Base-by-base conservation (phyloP, 306 rosid genomes). In the peach (Prunus persica) region DNA sequence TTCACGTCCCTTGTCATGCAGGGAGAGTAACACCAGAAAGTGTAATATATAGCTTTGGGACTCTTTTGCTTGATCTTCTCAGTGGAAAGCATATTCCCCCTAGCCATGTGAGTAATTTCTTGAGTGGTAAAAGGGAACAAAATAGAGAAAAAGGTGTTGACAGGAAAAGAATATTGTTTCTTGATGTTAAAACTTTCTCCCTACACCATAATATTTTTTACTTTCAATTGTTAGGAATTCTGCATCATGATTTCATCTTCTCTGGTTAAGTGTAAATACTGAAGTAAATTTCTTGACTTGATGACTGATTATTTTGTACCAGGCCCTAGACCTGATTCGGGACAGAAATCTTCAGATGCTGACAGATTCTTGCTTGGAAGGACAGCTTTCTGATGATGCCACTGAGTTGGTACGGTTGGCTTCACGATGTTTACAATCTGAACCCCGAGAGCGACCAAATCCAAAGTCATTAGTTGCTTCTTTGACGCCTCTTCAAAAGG, bases 61-160 rank as follows among this genome's bases (percentile, higher is more conserved):
- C 95, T 80, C 96, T 92, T 81, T 71, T 92, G 84, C 93, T 92
- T 51, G 97, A 92, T 79, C 93, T 92, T 81, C 89, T 92, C 61
- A 92, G 97, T 69, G 90, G 93, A 81, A 92, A 92, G 80, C 97
- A 89, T 79, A 89, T 88, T 25, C 97, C 97, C 13, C 97, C 97
- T 27, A 81, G 91, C 73, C 97, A 89, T 79, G 97, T 91, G 80
- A 88, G 97, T 79, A 69, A 57, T 80, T 83, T 50, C 70, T 72
- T 22, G 6, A 22, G 16, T 22, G 16, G 75, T 55, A 16, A 18
- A 16, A 19, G n/a, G 47, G 3, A 7, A 13, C 43, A 32, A 20
- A 34, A 2, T 2, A 30, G 10, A 52, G 6, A 2, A 55, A 56
- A 38, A 20, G 13, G 18, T 12, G 3, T 13, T 22, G 28, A 5